Percentiles rank a stretch among this genome's conserved stretches.
Evolutionary conservation across 768 basidiomycete genomes (phyloP).

Genomic region (Leccinum aurantiacum): DNA sequence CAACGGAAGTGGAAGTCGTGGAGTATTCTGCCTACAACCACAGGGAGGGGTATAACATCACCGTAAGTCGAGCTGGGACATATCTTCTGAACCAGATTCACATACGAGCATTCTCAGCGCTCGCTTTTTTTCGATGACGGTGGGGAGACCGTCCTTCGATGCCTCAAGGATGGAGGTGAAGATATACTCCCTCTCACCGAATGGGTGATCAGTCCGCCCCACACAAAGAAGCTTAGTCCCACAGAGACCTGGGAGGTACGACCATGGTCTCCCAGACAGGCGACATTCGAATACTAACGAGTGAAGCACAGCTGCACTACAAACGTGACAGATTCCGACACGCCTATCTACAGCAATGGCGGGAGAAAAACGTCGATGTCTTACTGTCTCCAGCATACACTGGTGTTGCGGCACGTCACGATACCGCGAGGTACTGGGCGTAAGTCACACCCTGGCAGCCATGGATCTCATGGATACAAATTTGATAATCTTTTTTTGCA

Average conservation of each 20-base stretch:
- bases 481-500: conserved; percentile 5
- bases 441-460: background rate
- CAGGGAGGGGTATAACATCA: conserved; percentile 32
- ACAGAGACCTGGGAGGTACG: conserved; percentile 33
- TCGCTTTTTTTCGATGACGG: conserved; percentile 41
- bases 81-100: background rate
- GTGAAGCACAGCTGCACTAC: conserved; percentile 22
- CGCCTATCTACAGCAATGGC: conserved; percentile 39
- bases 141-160: conserved; percentile 28
- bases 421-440: conserved; percentile 38
- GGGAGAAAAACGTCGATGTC: conserved; percentile 38
- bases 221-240: conserved; percentile 25
- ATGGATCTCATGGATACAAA: background rate
- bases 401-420: conserved; percentile 39
- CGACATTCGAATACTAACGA: background rate
- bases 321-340: conserved; percentile 36
- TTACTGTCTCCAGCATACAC: conserved; percentile 39
- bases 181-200: conserved; percentile 35
- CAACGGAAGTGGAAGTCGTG: conserved; percentile 36
- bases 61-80: conserved; percentile 19
- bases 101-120: conserved; percentile 21
- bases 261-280: background rate
- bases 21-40: conserved; percentile 39
- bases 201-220: conserved; percentile 36
- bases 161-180: conserved; percentile 33